Evolutionary conservation across 2,329 filamentous ascomycete species (phyloP).

Genomic region (Exophiala aquamarina): DNA sequence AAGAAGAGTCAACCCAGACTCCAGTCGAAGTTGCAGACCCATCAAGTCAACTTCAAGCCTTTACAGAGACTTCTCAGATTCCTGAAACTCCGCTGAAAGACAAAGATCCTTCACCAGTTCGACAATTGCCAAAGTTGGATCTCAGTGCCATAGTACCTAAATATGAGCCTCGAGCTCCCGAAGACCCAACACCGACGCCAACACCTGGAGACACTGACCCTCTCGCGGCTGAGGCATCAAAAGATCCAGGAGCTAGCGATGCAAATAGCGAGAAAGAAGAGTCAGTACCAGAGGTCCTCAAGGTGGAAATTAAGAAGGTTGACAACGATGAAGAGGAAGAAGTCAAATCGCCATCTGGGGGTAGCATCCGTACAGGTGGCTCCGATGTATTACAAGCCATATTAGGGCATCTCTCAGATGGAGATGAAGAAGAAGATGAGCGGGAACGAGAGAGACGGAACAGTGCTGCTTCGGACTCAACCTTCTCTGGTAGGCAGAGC

Average conservation of each 20-base stretch:
- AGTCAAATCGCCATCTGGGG: conserved; percentile 23
- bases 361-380: conserved; percentile 25
- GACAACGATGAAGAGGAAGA: conserved; percentile 13
- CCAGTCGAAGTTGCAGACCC: neutral
- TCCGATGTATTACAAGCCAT: conserved; percentile 25
- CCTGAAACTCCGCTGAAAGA: neutral
- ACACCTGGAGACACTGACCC: conserved; percentile 18
- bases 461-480: neutral
- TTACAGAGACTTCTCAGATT: neutral
- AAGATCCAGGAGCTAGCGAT: neutral
- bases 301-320: conserved; percentile 13
- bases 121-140: conserved; percentile 15
- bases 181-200: conserved; percentile 26
- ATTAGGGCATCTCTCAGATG: conserved; percentile 22
- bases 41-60: neutral
- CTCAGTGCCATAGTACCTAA: conserved; percentile 17
- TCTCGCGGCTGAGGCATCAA: conserved; percentile 7
- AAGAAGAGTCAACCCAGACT: conserved; percentile 37
- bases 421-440: conserved; percentile 11
- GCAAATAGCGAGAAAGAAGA: conserved; percentile 3
- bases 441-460: neutral
- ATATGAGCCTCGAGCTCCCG: conserved; percentile 21
- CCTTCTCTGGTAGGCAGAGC: neutral
- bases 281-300: conserved; percentile 4
- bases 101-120: conserved; percentile 10